Base-by-base conservation (phyloP, 2,329 filamentous ascomycete species). In the Coniochaeta sp. region DNA sequence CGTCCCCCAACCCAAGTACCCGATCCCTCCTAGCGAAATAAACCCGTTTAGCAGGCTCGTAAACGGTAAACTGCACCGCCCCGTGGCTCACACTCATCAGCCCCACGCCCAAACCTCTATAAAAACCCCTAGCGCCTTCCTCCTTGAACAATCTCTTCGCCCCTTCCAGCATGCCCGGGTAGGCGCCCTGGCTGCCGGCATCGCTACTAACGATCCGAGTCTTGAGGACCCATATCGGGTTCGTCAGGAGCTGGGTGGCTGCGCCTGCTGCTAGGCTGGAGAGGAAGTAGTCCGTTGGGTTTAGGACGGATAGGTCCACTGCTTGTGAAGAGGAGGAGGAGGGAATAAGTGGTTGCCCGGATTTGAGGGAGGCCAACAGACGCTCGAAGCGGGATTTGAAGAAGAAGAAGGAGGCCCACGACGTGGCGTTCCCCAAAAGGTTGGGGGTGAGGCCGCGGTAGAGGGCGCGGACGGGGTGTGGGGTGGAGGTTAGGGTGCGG, bases 181-280 rank as follows among this genome's bases (percentile, higher is more conserved):
- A 99, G 1, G 92, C 94, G 13, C 90, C 90, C 2, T 78, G 80
- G 6, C 83, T 78, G 51, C 81, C 76, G 48, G 82, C 81, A 58
- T 94, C 89, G 4, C 89, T 91, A 27, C 91, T 90, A 22, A 97
- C 76, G 91, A 99, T 97, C 56, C 94, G 87, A 7, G 92, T 97
- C 75, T 97, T 97, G 67, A 99, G 83, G 3, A 99, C 94, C 94
- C 94, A 99, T 61, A 99, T 85, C 2, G 94, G 94, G 66, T 97
- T 97, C 27, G 94, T 97, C 58, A 92, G 77, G 27, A 89, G 71
- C 40, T 91, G 87, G 1, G 91, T 95, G 35, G 89, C 68, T 16
- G 86, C 75, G 27, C 92, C 91, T 57, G 78, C 73, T 24, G 77
- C 63, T 14, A 74, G 87, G 30, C 88, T 91, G 4, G 91, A 83